Conservation (phyloP, 495 filamentous ascomycete species). For the Penicillium taxi region DNA sequence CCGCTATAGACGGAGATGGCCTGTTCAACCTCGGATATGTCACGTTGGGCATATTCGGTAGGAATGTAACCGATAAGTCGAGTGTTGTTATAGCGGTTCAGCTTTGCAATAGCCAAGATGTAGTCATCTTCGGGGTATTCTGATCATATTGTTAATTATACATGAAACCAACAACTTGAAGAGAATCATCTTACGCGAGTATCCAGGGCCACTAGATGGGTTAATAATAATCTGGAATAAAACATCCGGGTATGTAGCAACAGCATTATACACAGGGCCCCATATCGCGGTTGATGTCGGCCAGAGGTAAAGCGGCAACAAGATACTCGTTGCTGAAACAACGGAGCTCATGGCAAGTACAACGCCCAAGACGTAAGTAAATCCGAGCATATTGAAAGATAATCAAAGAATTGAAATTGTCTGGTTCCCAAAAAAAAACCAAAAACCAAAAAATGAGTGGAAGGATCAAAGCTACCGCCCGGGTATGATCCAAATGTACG, state of each 20-base stretch:
- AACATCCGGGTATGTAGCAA: conserved; percentile 26
- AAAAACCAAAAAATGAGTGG: conserved; percentile 5
- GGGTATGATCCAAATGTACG: conserved; percentile 1
- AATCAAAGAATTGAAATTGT: conserved; percentile 3
- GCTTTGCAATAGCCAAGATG: conserved; percentile 25
- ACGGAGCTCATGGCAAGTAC: conserved; percentile 9
- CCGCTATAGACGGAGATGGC: conserved; percentile 35
- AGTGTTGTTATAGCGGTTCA: conserved; percentile 38
- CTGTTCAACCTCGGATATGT: conserved; percentile 20
- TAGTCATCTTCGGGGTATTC: conserved; percentile 24
- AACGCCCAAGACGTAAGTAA: conserved; percentile 6
- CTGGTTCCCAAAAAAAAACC: neutral
- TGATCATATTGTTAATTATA: neutral
- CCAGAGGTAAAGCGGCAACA: conserved; percentile 46
- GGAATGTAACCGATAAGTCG: conserved; percentile 43
- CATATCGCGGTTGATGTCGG: conserved; percentile 35
- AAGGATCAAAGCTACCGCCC: conserved; percentile 3
- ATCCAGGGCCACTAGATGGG: conserved; percentile 40
- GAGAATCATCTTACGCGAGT: conserved; percentile 8
- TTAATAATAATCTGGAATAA: conserved; percentile 40
- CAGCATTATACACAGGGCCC: conserved; percentile 31
- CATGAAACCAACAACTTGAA: neutral
- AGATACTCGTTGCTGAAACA: conserved; percentile 15
- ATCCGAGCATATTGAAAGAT: conserved; percentile 6
- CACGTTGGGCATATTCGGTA: conserved; percentile 25